Conservation (phyloP, 2,329 filamentous ascomycete genomes). For the Beauveria rudraprayagi region DNA sequence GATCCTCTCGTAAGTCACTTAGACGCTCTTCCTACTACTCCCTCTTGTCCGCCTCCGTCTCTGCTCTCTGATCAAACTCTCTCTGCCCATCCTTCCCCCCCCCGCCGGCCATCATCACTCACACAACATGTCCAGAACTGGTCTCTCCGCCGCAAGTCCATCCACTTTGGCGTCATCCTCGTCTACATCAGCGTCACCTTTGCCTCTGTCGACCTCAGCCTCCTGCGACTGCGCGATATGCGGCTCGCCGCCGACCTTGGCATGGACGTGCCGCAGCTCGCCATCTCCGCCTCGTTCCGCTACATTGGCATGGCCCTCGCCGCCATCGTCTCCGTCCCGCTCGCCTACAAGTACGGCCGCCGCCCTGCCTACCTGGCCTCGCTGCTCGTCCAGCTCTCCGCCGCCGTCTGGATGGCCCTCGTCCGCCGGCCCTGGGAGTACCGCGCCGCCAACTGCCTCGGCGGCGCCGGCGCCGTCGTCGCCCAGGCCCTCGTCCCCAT, state of each 20-base stretch:
- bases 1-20: constrained; percentile 1
- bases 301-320: neutral
- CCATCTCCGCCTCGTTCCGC: neutral
- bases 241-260: neutral
- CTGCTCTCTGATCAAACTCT: no score
- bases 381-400: neutral
- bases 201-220: neutral
- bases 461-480: neutral
- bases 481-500: constrained; percentile 4
- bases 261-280: neutral
- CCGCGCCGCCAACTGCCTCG: neutral
- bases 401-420: neutral
- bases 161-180: constrained; percentile 3
- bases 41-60: neutral
- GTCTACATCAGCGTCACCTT: neutral
- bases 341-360: constrained; percentile 1
- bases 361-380: neutral
- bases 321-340: neutral
- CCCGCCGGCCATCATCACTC: no score
- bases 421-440: neutral
- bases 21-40: no score
- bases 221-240: neutral
- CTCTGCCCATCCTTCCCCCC: no score
- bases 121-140: neutral
- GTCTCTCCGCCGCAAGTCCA: neutral